Evolutionary conservation across 1,284 basidiomycete species (phyloP), one percentile per base, ranked within the genome.

Genomic region (Blastosporella zonata): DNA sequence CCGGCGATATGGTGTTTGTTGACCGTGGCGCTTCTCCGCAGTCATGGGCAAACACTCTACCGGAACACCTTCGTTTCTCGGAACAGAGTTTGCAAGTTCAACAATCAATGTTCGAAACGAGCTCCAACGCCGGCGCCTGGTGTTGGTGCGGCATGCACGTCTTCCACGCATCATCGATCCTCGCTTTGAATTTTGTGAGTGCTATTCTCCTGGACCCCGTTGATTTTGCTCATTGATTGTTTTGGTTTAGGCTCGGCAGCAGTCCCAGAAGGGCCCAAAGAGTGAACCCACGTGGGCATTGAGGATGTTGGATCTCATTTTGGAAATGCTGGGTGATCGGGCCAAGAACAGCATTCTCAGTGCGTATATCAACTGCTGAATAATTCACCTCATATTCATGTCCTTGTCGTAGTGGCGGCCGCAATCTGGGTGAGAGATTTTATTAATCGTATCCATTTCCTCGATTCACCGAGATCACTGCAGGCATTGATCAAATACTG

Each of bases 81-180:
- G 77, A 82, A 44, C 78, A 83, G 55, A 87, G 74, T 59, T 62
- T 88, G 15, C 70, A 75, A 56, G 76, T 81, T n/a, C 86, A 90
- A 56, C 68, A 80, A 55, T 76, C 78, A 7, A 86, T 88, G 77
- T 84, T 88, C 58, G 85, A 87, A 60, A 88, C 86, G 8, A 77
- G 78, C 55, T 84, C 84, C 2, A 89, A 86, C 56, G 78, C 74
- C 15, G 82, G 85, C 41, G 84, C 86, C 8, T 90, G 87, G 88
- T 84, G 81, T 57, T 90, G 78, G 65, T 84, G 78, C 55, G 74
- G 75, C 60, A 84, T 88, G 72, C 87, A 90, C 61, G 72, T 80
- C 29, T 67, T 84, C 54, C 77, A 88, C 56, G 81, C 83, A 31
- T 82, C 82, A 47, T 79, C 78, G 55, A 70, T 75, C 25, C 69